Evolutionary conservation across 108 stramenopile species (phyloP), one percentile per base, ranked within the genome.

Genomic region (Aurantiochytrium sp.): DNA sequence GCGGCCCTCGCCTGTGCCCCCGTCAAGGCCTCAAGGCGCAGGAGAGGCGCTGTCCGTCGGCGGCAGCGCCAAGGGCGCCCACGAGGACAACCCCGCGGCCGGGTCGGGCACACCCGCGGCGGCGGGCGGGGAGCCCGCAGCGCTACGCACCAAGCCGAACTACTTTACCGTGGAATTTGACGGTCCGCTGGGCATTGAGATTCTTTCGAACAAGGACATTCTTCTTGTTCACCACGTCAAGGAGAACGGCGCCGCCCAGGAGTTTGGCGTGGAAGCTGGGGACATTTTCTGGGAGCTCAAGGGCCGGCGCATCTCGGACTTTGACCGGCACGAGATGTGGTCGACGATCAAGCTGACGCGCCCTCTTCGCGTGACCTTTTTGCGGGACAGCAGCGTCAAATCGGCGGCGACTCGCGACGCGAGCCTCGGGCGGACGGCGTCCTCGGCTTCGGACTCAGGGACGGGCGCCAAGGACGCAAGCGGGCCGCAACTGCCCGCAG

Each of bases 251-350:
- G 73, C 73, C 12, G 73, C 73, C 36, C 27, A n/a, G n/a, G 39
- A 42, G 17, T 27, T 22, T 2, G 73, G 73, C 19, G 73, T 81
- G 10, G 45, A 81, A 42, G 21, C 73, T 2, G 73, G 73, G 6
- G 73, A 81, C 24, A 81, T 81, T 2, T 81, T 81, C 24, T 81
- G 73, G 73, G 73, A 81, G 24, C 73, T 81, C 42, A 81, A 81
- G 3, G 45, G 73, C 10, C 42, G 39, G 27, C 73, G 42, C 0
- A 48, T 81, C 42, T 41, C 73, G 6, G 73, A 81, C 21, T 48
- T 48, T 41, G 73, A 81, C 45, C 8, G 45, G 19, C 39, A 41
- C 30, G 39, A 41, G 39, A 81, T 48, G 73, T 81, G 73, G 73
- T 48, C 39, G 45, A 81, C 45, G 3, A 81, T 81, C 45, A 81